These are phyloP conservation scores for Solanum pimpinellifolium DNA, from an alignment of 257 asterid genomes.

Conservation along the genomic window DNA sequence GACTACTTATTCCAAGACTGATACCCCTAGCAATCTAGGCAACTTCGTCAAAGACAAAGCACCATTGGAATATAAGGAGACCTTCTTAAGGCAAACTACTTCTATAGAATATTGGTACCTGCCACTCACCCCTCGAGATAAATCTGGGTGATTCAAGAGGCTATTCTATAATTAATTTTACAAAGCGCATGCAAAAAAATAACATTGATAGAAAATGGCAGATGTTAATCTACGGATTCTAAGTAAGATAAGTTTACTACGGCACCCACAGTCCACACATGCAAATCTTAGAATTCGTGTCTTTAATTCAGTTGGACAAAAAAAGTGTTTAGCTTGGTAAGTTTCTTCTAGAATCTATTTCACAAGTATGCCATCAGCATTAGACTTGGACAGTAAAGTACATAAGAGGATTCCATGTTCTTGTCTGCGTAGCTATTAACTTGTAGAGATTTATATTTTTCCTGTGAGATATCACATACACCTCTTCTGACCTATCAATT, in stretches of 20 bases:
- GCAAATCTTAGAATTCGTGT: neutral
- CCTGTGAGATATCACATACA: neutral
- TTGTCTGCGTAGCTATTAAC: neutral
- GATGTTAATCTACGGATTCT: neutral
- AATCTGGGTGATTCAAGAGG: neutral
- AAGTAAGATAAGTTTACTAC: neutral
- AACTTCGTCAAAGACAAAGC: neutral
- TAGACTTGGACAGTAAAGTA: neutral
- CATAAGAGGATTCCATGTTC: neutral
- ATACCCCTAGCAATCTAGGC: neutral
- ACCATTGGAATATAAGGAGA: neutral
- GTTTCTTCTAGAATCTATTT: neutral
- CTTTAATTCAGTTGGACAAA: neutral
- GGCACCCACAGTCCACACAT: neutral
- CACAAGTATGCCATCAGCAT: neutral
- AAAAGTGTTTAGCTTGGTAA: neutral
- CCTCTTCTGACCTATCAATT: neutral
- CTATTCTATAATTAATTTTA: neutral
- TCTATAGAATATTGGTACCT: neutral
- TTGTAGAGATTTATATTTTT: neutral
- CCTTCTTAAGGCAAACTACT: neutral
- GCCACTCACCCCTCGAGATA: neutral
- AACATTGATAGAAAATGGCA: neutral
- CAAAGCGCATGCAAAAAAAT: neutral
- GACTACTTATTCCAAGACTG: neutral